These are phyloP conservation scores for Mortierella sp. DNA, from an alignment of 371 early-diverging fungal species.

Conservation along the genomic window DNA sequence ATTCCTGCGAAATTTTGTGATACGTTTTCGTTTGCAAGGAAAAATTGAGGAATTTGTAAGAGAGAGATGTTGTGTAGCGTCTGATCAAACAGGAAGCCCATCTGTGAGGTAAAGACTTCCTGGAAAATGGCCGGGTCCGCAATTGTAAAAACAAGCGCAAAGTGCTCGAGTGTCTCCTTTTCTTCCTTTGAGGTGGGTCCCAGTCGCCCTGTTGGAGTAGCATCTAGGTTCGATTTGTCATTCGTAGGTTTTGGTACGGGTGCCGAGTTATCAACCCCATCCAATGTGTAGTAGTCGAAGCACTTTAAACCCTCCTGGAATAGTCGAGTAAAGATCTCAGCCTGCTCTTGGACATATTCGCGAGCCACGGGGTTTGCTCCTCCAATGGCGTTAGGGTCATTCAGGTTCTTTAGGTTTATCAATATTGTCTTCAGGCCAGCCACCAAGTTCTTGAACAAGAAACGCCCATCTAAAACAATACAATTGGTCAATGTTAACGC, in stretches of 20 bases:
- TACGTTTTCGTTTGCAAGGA: constrained; percentile 85
- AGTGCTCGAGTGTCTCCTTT: constrained; percentile 93
- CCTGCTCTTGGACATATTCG: constrained; percentile 80
- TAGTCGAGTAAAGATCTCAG: constrained; percentile 72
- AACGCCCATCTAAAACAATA: constrained; percentile 67
- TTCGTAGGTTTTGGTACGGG: constrained; percentile 39
- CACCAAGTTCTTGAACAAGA: constrained; percentile 89
- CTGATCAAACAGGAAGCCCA: constrained; percentile 87
- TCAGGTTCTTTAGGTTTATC: constrained; percentile 79
- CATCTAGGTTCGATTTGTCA: constrained; percentile 36
- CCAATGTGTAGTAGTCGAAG: constrained; percentile 88
- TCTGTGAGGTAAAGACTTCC: constrained; percentile 93
- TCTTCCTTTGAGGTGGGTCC: constrained; percentile 78
- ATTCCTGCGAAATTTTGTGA: constrained; percentile 86
- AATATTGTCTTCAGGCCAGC: constrained; percentile 89
- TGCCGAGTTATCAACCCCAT: constrained; percentile 66
- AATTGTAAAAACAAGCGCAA: constrained; percentile 88
- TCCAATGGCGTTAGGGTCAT: constrained; percentile 54
- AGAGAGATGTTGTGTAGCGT: constrained; percentile 86
- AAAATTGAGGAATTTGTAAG: constrained; percentile 89
- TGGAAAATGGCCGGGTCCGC: constrained; percentile 95
- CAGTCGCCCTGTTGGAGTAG: constrained; percentile 49
- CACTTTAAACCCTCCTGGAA: constrained; percentile 90
- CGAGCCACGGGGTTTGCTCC: constrained; percentile 61
- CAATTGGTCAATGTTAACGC: background rate